These are phyloP conservation scores for Nakazawaea wyomingensis DNA, from an alignment of 805 yeast species.

Conservation along the genomic window DNA sequence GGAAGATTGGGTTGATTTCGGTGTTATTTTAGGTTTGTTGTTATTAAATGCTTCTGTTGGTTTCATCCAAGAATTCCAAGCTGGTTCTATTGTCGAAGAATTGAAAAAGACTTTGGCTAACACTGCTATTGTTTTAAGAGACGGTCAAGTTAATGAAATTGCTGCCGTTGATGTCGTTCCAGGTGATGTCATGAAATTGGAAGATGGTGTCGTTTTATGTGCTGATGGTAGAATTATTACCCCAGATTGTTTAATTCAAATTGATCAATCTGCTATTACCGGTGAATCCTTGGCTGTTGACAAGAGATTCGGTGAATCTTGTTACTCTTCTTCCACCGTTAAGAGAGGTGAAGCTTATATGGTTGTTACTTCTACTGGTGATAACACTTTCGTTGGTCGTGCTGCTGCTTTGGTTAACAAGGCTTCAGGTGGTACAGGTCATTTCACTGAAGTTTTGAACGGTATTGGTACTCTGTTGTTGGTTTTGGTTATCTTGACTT, in stretches of 20 bases:
- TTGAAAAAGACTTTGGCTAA: conserved; percentile 92
- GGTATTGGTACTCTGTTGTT: conserved; percentile 93
- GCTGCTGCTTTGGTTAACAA: conserved; percentile 95
- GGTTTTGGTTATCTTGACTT: conserved; percentile 82
- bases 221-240: conserved; percentile 89
- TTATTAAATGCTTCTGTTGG: conserved; percentile 89
- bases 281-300: conserved; percentile 97
- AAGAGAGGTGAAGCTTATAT: conserved; percentile 94
- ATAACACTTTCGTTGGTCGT: conserved; percentile 92
- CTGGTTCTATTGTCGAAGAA: conserved; percentile 96
- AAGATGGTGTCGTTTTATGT: conserved; percentile 90
- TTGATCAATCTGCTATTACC: conserved; percentile 95
- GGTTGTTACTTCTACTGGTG: conserved; percentile 95
- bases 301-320: conserved; percentile 81
- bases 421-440: conserved; percentile 91
- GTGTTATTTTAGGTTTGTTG: conserved; percentile 89
- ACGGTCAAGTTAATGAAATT: conserved; percentile 71
- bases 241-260: conserved; percentile 81
- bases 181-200: conserved; percentile 89
- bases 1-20: conserved; percentile 98
- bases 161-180: conserved; percentile 86
- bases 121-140: conserved; percentile 80
- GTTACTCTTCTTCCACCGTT: conserved; percentile 90
- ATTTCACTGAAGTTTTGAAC: conserved; percentile 94
- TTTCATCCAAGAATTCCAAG: conserved; percentile 96